These are phyloP conservation scores for Ashbya aceris DNA, from an alignment of 1,139 yeast genomes.

Conservation along the genomic window DNA sequence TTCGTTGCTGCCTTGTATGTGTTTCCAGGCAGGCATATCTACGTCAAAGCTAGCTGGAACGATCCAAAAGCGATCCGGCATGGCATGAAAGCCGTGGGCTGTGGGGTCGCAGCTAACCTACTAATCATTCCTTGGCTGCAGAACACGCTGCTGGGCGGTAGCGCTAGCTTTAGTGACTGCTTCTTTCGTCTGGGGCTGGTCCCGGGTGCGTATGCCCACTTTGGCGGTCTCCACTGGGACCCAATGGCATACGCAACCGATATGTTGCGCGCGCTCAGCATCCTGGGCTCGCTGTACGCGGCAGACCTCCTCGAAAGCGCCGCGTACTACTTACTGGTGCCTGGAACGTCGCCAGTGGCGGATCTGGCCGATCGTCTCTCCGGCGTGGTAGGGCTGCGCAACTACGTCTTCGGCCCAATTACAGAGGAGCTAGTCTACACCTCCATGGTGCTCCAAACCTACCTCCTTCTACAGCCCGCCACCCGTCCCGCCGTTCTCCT, in stretches of 20 bases:
- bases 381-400: constrained; percentile 48
- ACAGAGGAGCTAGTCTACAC: constrained; percentile 85
- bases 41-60: constrained; percentile 34
- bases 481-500: constrained; percentile 28
- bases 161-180: constrained; percentile 9
- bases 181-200: constrained; percentile 24
- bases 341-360: constrained; percentile 13
- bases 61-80: constrained; percentile 35
- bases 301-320: constrained; percentile 47
- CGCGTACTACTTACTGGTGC: constrained; percentile 27
- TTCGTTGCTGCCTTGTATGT: constrained; percentile 22
- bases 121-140: constrained; percentile 27
- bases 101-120: constrained; percentile 22
- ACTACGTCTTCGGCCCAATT: constrained; percentile 69
- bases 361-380: constrained; percentile 25
- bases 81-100: constrained; percentile 29
- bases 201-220: constrained; percentile 20
- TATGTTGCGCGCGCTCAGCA: constrained; percentile 23
- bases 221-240: constrained; percentile 10
- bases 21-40: constrained; percentile 12
- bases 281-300: constrained; percentile 40
- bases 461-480: constrained; percentile 32
- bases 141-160: constrained; percentile 6
- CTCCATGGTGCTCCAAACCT: constrained; percentile 40
- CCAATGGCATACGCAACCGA: constrained; percentile 19